Evolutionary conservation across 2,329 filamentous ascomycete genomes (phyloP), one percentile per base, ranked within the genome.

Genomic region (Aspergillus sp.): DNA sequence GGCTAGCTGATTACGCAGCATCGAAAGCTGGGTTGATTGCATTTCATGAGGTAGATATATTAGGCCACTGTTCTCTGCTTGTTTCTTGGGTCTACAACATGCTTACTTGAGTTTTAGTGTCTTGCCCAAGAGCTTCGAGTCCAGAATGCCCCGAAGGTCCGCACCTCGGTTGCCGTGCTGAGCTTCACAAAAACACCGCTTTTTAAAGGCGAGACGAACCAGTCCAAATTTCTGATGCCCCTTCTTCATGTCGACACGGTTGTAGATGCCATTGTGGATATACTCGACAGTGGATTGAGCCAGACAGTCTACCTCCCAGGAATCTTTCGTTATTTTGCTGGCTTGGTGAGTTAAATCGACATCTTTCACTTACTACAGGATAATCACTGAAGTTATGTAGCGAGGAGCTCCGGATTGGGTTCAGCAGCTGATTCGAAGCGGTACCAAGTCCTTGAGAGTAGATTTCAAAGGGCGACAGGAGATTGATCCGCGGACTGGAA

Each of bases 201-300:
- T 2, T 70, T 70, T 25, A 68, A 68, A 30, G 67, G 66, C 2
- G 61, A 70, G 43, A 66, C 64, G 19, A 69, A 70, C 25, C 67
- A 70, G 38, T 60, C 61, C 2, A 50, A n/a, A 7, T 70, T 70
- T 28, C 32, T 70, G 2, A 61, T 65, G 45, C 67, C 69, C 13
- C 59, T 70, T 7, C 28, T 70, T n/a, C 64, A 70, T 55, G 59
- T 67, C 10, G 68, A 70, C 32, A 70, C 67, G 1, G 67, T 70
- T 3, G 68, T 60, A 23, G 68, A 70, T 50, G 63, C 57, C 4
- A 65, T 70, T 41, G 60, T 70, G 1, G 58, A 69, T 51, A 65
- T 58, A 28, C 59, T 70, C 1, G 49, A 66, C 17, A 66, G 66
- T 50, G 67, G 68, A 6, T 54, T 58, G 7, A 60, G 68, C 13